A percentile compares a stretch with the other conserved stretches of the same genome.
These are phyloP conservation scores for Heliamphora pulchella DNA, from an alignment of 179 eudicot genomes.

Conservation along the genomic window DNA sequence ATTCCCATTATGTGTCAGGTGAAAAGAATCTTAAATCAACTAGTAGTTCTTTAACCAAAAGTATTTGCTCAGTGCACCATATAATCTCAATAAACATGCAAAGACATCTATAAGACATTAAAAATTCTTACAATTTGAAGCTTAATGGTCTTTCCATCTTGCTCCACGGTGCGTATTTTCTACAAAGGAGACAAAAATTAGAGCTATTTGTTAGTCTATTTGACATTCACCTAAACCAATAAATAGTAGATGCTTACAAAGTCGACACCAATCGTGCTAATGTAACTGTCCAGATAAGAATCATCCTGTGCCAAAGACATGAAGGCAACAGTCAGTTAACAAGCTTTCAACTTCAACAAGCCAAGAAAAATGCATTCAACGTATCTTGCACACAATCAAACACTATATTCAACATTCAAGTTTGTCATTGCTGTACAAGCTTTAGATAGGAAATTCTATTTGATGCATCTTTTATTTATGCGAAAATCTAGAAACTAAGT, in stretches of 20 bases:
- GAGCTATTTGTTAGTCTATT: neutral
- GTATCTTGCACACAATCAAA: neutral
- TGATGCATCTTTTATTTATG: neutral
- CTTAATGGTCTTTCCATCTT: constrained; percentile 67
- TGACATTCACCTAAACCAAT: neutral
- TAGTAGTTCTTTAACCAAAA: neutral
- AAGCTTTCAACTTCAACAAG: neutral
- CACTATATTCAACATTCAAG: neutral
- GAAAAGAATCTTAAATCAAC: neutral
- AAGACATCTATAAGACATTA: neutral
- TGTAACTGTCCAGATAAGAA: constrained; percentile 27
- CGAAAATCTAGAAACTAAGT: neutral
- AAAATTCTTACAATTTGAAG: constrained; percentile 55
- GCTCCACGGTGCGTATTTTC: constrained; percentile 79
- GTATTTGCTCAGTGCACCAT: constrained; percentile 6
- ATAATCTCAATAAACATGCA: neutral
- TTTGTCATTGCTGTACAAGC: neutral
- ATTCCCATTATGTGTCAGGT: neutral
- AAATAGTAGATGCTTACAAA: constrained; percentile 12
- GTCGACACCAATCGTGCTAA: constrained; percentile 26
- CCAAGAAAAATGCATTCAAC: neutral
- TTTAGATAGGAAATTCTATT: neutral
- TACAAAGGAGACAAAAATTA: constrained; percentile 20
- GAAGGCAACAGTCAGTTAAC: neutral
- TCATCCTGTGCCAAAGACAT: constrained; percentile 19